These are phyloP conservation scores for Decorospora gaudefroyi DNA, from an alignment of 2,329 filamentous ascomycete genomes.

Conservation along the genomic window DNA sequence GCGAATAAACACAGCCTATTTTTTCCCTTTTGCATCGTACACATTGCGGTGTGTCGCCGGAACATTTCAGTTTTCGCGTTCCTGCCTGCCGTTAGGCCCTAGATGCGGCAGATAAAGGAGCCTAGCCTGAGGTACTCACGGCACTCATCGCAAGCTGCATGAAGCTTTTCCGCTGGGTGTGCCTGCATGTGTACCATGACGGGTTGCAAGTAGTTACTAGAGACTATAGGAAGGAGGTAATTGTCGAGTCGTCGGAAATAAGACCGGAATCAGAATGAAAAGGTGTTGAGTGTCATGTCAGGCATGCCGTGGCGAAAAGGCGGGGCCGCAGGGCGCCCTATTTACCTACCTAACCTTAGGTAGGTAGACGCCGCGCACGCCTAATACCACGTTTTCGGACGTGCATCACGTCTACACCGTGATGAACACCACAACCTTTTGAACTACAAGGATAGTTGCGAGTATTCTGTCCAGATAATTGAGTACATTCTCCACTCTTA, in stretches of 20 bases:
- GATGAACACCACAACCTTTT: no score
- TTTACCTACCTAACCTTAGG: no score
- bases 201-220: no score
- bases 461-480: conserved; percentile 6
- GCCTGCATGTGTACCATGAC: conserved; percentile 24
- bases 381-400: conserved; percentile 4
- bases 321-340: no score
- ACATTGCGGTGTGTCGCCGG: conserved; percentile 51
- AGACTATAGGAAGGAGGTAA: no score
- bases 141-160: conserved; percentile 46
- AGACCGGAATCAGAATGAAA: no score
- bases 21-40: conserved; percentile 50
- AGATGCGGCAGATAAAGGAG: conserved; percentile 1
- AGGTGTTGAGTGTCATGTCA: no score
- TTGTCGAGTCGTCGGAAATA: no score
- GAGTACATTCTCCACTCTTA: no score
- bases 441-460: conserved; percentile 1
- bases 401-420: conserved; percentile 8
- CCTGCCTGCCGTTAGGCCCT: conserved; percentile 38
- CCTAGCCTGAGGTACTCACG: conserved; percentile 30
- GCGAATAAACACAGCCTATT: conserved; percentile 53
- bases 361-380: not conserved
- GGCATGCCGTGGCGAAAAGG: no score
- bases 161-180: conserved; percentile 33
- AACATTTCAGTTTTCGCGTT: conserved; percentile 56